phyloP scores from a whole-genome alignment of 768 basidiomycete species.

The Boletus subparvulus region DNA sequence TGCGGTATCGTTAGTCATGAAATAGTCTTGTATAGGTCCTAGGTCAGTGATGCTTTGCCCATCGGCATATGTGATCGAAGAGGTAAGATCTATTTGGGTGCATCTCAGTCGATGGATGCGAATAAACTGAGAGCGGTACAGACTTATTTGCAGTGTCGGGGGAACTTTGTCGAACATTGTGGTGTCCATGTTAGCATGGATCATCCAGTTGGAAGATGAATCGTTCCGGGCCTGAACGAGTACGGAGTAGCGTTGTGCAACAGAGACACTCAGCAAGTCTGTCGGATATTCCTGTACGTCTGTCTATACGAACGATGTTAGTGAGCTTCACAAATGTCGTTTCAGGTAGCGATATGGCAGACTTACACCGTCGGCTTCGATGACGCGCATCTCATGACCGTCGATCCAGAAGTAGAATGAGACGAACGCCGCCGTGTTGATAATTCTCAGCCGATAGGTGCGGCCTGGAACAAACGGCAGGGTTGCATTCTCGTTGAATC shows the following conservation, averaged over 20 bases:
- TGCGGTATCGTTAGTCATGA: conserved; percentile 61
- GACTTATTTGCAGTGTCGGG: conserved; percentile 68
- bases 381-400: conserved; percentile 80
- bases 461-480: conserved; percentile 81
- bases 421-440: conserved; percentile 77
- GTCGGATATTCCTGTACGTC: conserved; percentile 75
- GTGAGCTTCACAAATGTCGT: not conserved
- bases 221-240: conserved; percentile 91
- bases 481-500: conserved; percentile 86
- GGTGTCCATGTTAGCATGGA: conserved; percentile 89
- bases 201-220: conserved; percentile 77
- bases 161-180: conserved; percentile 89
- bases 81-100: conserved; percentile 63
- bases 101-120: not conserved
- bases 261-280: conserved; percentile 71
- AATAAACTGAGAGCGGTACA: conserved; percentile 25
- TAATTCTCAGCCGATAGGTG: conserved; percentile 85
- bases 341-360: not conserved
- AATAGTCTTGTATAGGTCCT: conserved; percentile 55
- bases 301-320: conserved; percentile 41
- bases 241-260: conserved; percentile 91
- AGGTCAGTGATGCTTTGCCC: conserved; percentile 51
- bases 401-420: conserved; percentile 88
- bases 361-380: conserved; percentile 81
- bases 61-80: conserved; percentile 74